phyloP scores from a whole-genome alignment of 2,329 filamentous ascomycete genomes.

The Sclerotinia borealis region DNA sequence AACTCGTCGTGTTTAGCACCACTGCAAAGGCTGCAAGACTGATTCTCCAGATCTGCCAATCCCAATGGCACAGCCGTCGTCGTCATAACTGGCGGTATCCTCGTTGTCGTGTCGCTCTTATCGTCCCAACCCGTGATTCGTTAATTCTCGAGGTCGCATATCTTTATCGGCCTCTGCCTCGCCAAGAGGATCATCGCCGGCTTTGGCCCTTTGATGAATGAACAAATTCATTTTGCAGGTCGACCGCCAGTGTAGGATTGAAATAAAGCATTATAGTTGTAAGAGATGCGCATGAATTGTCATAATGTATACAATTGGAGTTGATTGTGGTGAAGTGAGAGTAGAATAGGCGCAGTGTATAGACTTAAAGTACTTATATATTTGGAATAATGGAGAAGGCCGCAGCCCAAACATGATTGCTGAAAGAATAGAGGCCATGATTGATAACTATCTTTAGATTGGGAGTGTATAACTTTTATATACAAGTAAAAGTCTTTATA shows the following conservation, averaged over 20 bases:
- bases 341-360: too few species aligned
- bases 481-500: too few species aligned
- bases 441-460: too few species aligned
- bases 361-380: too few species aligned
- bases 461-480: too few species aligned
- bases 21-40: background rate
- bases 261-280: constrained; percentile 25
- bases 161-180: constrained; percentile 12
- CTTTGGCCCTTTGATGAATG: constrained; percentile 22
- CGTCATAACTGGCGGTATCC: background rate
- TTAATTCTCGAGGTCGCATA: background rate
- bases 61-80: background rate
- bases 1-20: constrained; percentile 1
- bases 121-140: background rate
- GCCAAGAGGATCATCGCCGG: constrained; percentile 15
- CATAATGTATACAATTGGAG: too few species aligned
- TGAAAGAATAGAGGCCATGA: too few species aligned
- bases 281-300: too few species aligned
- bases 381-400: too few species aligned
- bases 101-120: background rate
- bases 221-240: constrained; percentile 21
- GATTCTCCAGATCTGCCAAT: background rate
- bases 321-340: too few species aligned
- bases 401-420: too few species aligned
- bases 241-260: constrained; percentile 20